Percentiles rank a stretch among this genome's conserved stretches.
Conservation (phyloP, 2,329 filamentous ascomycete species). For the Alternaria postmessia region DNA sequence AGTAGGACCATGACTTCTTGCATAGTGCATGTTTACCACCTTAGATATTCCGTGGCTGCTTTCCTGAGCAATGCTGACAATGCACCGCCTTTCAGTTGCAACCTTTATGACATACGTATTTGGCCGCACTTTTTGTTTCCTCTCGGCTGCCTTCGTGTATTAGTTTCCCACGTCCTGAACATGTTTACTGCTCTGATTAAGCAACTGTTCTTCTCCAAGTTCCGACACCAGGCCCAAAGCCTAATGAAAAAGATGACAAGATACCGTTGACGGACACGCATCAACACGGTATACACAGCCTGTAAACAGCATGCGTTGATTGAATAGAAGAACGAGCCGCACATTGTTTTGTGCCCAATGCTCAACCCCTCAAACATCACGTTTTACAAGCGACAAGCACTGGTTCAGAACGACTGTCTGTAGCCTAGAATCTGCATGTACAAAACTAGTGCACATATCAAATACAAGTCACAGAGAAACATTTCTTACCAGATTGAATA, state of each 20-base stretch:
- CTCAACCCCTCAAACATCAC: no score
- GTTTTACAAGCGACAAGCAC: no score
- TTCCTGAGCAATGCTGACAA: not conserved
- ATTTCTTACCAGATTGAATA: no score
- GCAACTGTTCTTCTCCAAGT: not conserved
- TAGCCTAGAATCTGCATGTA: rapidly evolving
- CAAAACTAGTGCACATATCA: no score
- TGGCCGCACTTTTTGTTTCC: not conserved
- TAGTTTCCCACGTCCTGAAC: not conserved
- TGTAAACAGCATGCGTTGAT: not conserved
- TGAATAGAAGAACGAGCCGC: no score
- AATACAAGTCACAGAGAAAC: no score
- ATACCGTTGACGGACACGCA: not conserved
- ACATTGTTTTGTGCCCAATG: no score
- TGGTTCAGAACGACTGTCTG: no score
- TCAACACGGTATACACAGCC: not conserved
- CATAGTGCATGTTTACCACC: not conserved
- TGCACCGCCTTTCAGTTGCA: not conserved
- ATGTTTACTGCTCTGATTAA: not conserved
- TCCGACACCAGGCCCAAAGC: not conserved
- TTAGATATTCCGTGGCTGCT: not conserved
- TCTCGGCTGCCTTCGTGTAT: not conserved
- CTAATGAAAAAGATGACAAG: not conserved
- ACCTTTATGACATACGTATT: not conserved
- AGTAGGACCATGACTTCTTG: not conserved